These are phyloP conservation scores for Tolypocladium capitatum DNA, from an alignment of 2,329 filamentous ascomycete species.

Conservation along the genomic window DNA sequence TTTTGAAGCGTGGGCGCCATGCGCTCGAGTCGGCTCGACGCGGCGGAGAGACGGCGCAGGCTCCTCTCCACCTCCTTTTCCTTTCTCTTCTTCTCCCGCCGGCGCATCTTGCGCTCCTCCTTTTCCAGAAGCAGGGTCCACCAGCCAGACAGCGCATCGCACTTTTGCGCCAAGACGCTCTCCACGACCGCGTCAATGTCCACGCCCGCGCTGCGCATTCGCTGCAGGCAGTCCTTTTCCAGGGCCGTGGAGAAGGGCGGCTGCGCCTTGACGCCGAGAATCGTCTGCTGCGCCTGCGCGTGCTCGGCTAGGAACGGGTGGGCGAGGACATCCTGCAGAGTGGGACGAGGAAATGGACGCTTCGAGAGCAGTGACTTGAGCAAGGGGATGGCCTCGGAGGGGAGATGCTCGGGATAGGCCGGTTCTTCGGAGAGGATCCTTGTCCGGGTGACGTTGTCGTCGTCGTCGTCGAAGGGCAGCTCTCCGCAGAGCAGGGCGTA, in stretches of 20 bases:
- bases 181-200: slow-evolving; percentile 92
- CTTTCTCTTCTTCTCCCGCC: slow-evolving; percentile 69
- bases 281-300: slow-evolving; percentile 77
- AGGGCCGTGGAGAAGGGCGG: slow-evolving; percentile 73
- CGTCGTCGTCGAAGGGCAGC: slow-evolving; percentile 91
- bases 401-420: slow-evolving; percentile 67
- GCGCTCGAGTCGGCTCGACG: slow-evolving; percentile 74
- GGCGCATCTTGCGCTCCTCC: slow-evolving; percentile 72
- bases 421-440: slow-evolving; percentile 80
- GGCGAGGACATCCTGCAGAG: slow-evolving; percentile 70
- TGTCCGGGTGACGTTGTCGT: slow-evolving; percentile 73
- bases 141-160: slow-evolving; percentile 86
- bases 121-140: slow-evolving; percentile 93
- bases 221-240: slow-evolving; percentile 81
- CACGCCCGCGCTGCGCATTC: slow-evolving; percentile 88
- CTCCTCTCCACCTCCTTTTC: slow-evolving; percentile 76
- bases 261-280: slow-evolving; percentile 68
- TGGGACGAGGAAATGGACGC: slow-evolving; percentile 69
- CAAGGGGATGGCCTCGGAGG: slow-evolving; percentile 63
- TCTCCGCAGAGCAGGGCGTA: slow-evolving; percentile 74
- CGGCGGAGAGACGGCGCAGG: slow-evolving; percentile 71
- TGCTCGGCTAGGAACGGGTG: slow-evolving; percentile 82
- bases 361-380: slow-evolving; percentile 79
- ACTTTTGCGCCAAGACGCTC: slow-evolving; percentile 79
- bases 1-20: slow-evolving; percentile 65